phyloP scores from a whole-genome alignment of 495 filamentous ascomycete species.

The Aspergillus nanangensis region DNA sequence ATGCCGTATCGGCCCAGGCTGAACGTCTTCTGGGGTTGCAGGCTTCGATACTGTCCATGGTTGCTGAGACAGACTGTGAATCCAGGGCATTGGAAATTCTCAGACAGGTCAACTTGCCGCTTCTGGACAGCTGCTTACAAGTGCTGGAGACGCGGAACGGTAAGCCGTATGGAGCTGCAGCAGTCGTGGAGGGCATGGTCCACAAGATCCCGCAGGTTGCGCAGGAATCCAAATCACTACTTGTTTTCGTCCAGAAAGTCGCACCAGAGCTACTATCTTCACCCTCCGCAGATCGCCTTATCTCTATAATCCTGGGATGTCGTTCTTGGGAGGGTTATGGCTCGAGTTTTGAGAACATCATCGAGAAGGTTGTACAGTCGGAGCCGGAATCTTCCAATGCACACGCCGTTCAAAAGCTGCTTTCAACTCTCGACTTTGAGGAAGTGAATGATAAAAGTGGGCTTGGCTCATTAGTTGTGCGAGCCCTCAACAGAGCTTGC shows the following conservation, averaged over 20 bases:
- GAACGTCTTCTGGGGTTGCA: conserved; percentile 59
- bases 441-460: conserved; percentile 30
- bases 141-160: conserved; percentile 60
- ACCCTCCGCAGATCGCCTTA: conserved; percentile 46
- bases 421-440: conserved; percentile 36
- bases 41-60: conserved; percentile 35
- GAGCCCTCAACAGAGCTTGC: conserved; percentile 31
- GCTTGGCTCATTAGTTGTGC: conserved; percentile 32
- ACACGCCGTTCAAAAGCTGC: conserved; percentile 35
- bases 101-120: conserved; percentile 20
- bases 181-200: conserved; percentile 50
- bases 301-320: conserved; percentile 36
- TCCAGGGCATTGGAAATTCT: conserved; percentile 17
- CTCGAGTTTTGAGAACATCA: conserved; percentile 33
- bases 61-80: conserved; percentile 23
- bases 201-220: conserved; percentile 38
- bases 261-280: conserved; percentile 49
- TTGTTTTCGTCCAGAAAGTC: conserved; percentile 41
- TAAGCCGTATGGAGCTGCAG: conserved; percentile 78
- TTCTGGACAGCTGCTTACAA: conserved; percentile 47
- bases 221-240: conserved; percentile 27
- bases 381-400: conserved; percentile 36
- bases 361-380: conserved; percentile 33
- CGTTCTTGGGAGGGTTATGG: conserved; percentile 37
- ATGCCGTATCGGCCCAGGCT: conserved; percentile 54